Evolutionary conservation across 2,329 filamentous ascomycete species (phyloP), one percentile per base, ranked within the genome.

Genomic region (Clonostachys solani): DNA sequence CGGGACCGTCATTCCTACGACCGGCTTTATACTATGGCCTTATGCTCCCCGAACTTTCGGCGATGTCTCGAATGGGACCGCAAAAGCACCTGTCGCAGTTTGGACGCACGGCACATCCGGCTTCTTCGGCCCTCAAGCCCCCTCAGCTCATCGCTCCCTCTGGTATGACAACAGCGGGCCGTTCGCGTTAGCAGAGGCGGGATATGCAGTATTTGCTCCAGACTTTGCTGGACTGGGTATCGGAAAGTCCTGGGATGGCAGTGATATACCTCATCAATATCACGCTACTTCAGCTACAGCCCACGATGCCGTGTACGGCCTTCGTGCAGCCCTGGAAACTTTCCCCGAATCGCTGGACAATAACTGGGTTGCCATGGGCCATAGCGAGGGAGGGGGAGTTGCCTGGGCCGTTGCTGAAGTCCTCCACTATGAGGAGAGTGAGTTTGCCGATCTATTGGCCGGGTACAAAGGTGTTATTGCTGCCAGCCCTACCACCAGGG

Each of bases 1-100:
- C 48, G 68, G 71, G 2, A 68, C 66, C 5, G 49, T 62, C 1
- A 50, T 76, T 5, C 75, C 74, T 2, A 64, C 71, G 12, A 73
- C 72, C 3, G 73, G 65, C 8, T 75, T 65, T 54, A 56, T 77
- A 12, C 64, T 77, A 5, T 76, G 71, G 70, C 74, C 73, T 1
- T 76, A 43, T 37, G 16, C 34, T 10, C 38, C 45, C 10, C 29
- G 34, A 5, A 40, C 29, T 7, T 47, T 47, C 19, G 33, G 40
- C 13, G 12, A 42, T 9, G 23, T 3, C 23, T 29, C 5, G 23
- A 29, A 29, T 29, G 23, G 10, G 16, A 15, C 3, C 33, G 36
- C 18, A 10, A 15, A 33, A 16, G 52, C 51, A 0, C 62, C 62
- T 0, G 52, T 63, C 6, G 59, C 74, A 1, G 56, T 67, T 9